Evolutionary conservation across 441 rosid species (phyloP).

Genomic region (Gossypium davidsonii): DNA sequence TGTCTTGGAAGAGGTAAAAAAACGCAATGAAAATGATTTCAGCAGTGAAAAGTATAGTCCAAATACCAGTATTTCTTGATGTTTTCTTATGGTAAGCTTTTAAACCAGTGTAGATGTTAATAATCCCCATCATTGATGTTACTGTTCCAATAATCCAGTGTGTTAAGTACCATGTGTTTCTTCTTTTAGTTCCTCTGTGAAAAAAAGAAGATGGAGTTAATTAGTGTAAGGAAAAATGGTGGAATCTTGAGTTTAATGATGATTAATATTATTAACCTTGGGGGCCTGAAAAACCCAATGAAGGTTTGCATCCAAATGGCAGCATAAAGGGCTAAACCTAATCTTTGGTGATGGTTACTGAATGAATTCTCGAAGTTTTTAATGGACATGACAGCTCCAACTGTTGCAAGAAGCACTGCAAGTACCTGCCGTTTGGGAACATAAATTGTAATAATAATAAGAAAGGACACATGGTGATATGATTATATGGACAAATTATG

Average conservation of each 20-base stretch:
- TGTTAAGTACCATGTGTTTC: constrained; percentile 58
- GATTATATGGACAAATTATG: neutral
- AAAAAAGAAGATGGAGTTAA: neutral
- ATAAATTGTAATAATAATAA: neutral
- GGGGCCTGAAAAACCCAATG: constrained; percentile 62
- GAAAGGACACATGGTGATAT: neutral
- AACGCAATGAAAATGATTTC: neutral
- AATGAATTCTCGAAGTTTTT: constrained; percentile 73
- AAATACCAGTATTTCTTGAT: constrained; percentile 37
- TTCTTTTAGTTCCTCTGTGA: constrained; percentile 59
- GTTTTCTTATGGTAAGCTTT: constrained; percentile 57
- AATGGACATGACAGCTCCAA: constrained; percentile 72
- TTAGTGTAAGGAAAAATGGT: neutral
- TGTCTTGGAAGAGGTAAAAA: neutral
- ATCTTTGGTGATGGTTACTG: constrained; percentile 68
- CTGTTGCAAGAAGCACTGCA: constrained; percentile 57
- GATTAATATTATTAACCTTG: constrained; percentile 29
- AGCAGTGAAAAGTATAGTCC: constrained; percentile 31
- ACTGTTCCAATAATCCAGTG: constrained; percentile 81
- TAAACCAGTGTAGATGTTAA: constrained; percentile 78
- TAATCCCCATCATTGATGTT: constrained; percentile 48
- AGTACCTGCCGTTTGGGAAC: constrained; percentile 33
- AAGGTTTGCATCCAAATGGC: constrained; percentile 75
- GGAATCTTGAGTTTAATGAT: neutral
- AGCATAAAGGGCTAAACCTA: constrained; percentile 69